Conservation (phyloP, 305 asterid species). For the Ajuga reptans region DNA sequence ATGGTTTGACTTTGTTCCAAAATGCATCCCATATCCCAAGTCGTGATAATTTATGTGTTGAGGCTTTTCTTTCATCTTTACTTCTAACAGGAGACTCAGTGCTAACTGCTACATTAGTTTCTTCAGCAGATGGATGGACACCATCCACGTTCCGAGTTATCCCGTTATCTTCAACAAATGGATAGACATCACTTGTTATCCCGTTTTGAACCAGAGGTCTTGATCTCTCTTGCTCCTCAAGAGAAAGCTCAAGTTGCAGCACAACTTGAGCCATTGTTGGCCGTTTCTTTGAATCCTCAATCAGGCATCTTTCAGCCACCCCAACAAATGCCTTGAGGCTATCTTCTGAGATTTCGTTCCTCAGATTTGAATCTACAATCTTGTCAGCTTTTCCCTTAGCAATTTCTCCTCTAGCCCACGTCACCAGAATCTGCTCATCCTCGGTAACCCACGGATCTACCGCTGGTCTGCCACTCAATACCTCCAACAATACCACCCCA, state of each 20-base stretch:
- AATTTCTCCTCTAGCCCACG: constrained; percentile 20
- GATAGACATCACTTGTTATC: background rate
- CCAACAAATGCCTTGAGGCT: constrained; percentile 27
- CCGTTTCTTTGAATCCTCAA: constrained; percentile 24
- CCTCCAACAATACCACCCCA: constrained; percentile 34
- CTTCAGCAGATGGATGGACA: background rate
- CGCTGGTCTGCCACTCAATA: constrained; percentile 35
- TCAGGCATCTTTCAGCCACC: constrained; percentile 23
- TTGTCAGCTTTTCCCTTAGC: constrained; percentile 20
- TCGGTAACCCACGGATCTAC: constrained; percentile 15
- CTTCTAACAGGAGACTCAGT: background rate
- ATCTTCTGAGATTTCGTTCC: constrained; percentile 12
- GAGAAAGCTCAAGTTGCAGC: constrained; percentile 24
- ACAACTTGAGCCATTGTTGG: constrained; percentile 26
- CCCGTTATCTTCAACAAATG: background rate
- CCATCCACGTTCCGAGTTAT: background rate
- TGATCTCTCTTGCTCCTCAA: constrained; percentile 18
- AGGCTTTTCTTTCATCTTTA: background rate
- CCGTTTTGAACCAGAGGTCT: background rate
- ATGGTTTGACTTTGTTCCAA: constrained; percentile 24
- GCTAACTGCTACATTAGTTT: background rate
- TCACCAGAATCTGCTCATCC: constrained; percentile 19
- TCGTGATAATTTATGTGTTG: constrained; percentile 13
- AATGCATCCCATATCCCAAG: constrained; percentile 21
- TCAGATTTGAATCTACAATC: constrained; percentile 25